A percentile compares a stretch with the other conserved stretches of the same genome.
Evolutionary conservation across 768 basidiomycete species (phyloP).

Genomic region (Pisolithus sp.): DNA sequence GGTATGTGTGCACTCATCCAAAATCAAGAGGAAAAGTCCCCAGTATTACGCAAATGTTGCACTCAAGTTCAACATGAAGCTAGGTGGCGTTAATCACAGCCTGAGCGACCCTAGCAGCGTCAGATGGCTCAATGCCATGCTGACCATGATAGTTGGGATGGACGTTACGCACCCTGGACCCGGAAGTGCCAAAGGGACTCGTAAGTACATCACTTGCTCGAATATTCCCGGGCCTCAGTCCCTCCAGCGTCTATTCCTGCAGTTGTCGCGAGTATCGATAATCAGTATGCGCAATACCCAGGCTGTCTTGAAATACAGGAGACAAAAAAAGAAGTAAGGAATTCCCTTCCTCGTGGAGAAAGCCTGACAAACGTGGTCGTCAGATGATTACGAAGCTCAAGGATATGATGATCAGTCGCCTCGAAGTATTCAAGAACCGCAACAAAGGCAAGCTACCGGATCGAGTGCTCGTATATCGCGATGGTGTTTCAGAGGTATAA

Average conservation of each 20-base stretch:
- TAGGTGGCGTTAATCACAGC: conserved; percentile 48
- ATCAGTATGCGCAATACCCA: conserved; percentile 43
- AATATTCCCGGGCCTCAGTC: background rate
- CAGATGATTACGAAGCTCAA: conserved; percentile 45
- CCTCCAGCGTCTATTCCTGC: conserved; percentile 43
- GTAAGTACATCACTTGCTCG: conserved; percentile 9
- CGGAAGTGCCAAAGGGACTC: conserved; percentile 52
- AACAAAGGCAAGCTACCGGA: conserved; percentile 34
- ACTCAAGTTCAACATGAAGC: conserved; percentile 49
- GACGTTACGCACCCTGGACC: conserved; percentile 77
- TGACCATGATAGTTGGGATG: conserved; percentile 53
- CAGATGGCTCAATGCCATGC: conserved; percentile 31
- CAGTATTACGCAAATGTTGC: conserved; percentile 54
- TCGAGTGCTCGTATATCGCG: conserved; percentile 51
- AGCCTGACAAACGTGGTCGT: background rate
- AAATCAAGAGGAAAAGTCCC: conserved; percentile 58
- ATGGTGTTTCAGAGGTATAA: conserved; percentile 74
- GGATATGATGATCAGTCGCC: conserved; percentile 43
- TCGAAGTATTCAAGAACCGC: conserved; percentile 33
- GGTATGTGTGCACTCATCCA: conserved; percentile 67
- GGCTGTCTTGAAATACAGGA: conserved; percentile 44
- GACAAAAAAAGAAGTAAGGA: conserved; percentile 62
- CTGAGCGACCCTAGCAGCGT: conserved; percentile 32
- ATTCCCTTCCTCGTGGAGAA: background rate
- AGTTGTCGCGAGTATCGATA: conserved; percentile 45